A percentile compares a stretch with the other conserved stretches of the same genome.
Conservation (phyloP, 768 basidiomycete species). For the Suillus plorans region DNA sequence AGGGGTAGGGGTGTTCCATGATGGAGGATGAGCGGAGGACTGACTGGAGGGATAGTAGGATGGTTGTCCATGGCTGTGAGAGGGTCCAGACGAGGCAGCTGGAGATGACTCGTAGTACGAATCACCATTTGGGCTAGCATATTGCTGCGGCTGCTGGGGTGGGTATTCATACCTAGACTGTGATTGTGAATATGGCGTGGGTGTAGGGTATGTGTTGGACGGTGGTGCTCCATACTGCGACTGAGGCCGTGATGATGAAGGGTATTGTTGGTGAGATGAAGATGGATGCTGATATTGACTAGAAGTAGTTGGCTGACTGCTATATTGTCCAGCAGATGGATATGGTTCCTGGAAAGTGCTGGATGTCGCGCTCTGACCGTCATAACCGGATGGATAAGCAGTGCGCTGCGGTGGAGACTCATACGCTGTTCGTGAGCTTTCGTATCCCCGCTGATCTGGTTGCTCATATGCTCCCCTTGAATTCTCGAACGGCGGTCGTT, state of each 20-base stretch:
- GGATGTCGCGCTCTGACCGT: slow-evolving; percentile 16
- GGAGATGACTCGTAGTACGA: slow-evolving; percentile 27
- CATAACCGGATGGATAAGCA: slow-evolving; percentile 23
- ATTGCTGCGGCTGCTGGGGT: slow-evolving; percentile 25
- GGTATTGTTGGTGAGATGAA: slow-evolving; percentile 23
- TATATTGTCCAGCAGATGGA: slow-evolving; percentile 17
- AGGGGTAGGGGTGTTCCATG: slow-evolving; percentile 17
- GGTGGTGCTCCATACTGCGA: slow-evolving; percentile 16
- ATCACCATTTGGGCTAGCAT: slow-evolving; percentile 13
- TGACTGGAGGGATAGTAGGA: slow-evolving; percentile 30
- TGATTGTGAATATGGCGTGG: slow-evolving; percentile 25
- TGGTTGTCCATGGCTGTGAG: slow-evolving; percentile 11
- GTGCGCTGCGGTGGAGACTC: slow-evolving; percentile 23
- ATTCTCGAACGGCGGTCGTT: background rate
- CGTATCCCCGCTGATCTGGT: slow-evolving; percentile 29
- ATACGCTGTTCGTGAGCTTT: slow-evolving; percentile 25
- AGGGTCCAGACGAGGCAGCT: slow-evolving; percentile 15
- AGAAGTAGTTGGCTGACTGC: slow-evolving; percentile 19
- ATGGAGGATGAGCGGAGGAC: slow-evolving; percentile 19
- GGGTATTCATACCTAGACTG: slow-evolving; percentile 23
- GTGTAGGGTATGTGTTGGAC: slow-evolving; percentile 17
- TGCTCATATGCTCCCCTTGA: slow-evolving; percentile 25
- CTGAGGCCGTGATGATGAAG: slow-evolving; percentile 26
- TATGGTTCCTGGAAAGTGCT: slow-evolving; percentile 26
- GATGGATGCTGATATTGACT: slow-evolving; percentile 20